Evolutionary conservation across 768 basidiomycete species (phyloP), one percentile per base, ranked within the genome.

Genomic region (Rhodotorula toruloides): DNA sequence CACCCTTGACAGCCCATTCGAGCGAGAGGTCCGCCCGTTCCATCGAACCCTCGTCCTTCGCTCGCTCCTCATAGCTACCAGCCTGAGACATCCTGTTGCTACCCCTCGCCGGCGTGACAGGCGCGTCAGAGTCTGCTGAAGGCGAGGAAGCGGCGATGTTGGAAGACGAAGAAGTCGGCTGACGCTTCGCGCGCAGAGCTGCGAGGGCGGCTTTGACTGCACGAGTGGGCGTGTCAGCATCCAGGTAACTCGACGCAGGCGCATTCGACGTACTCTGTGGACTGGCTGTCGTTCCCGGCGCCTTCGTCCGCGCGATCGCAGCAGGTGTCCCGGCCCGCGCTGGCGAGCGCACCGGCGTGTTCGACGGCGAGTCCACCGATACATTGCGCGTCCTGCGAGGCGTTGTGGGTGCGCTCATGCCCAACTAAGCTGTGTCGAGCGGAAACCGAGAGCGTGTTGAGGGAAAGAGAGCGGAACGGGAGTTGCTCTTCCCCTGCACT

Each of bases 201-300:
- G 66, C 66, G 29, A 67, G 56, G 8, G 66, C 66, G 13, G 66
- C 66, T 54, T 54, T 58, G 56, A 67, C 66, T 67, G 57, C 40
- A 22, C 9, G 1, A 13, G 29, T 7, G 37, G 5, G 31, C 21
- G 4, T 55, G 17, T 46, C 7, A 46, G 32, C 54, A 14, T 21
- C 16, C 34, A 31, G 31, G 27, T 13, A 21, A 0, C 16, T 22
- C 13, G 0, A n/a, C 5, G 0, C 0, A 2, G 1, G 14, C 0
- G 10, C 12, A 19, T n/a, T n/a, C n/a, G n/a, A n/a, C 60, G 12
- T 11, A 67, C 66, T 39, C 21, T 67, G 66, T 3, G 66, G 66
- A 34, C 61, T 62, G 1, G 66, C 66, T 0, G 59, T 46, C 3
- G 49, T 25, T 22, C 21, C 21, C 9, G 19, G 44, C 54, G 34